A percentile compares a stretch with the other conserved stretches of the same genome.
phyloP scores from a whole-genome alignment of 2,329 filamentous ascomycete genomes.

The Setomelanomma holmii region DNA sequence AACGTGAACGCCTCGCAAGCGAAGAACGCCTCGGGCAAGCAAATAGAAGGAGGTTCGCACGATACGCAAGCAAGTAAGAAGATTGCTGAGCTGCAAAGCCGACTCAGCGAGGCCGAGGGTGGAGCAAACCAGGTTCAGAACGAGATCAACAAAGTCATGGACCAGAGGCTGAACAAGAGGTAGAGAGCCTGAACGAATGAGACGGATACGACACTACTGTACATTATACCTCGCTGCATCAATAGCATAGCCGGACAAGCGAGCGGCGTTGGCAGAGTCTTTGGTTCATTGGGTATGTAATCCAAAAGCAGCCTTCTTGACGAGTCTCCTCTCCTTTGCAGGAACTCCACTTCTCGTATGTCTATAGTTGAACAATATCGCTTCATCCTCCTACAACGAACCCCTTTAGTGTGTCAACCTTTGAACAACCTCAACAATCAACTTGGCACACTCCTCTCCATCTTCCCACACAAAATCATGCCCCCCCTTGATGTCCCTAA shows the following conservation, averaged over 20 bases:
- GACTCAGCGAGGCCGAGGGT: constrained; percentile 32
- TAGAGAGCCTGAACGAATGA: constrained; percentile 11
- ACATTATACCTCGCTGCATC: constrained; percentile 42
- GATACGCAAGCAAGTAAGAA: constrained; percentile 34
- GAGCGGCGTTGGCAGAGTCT: constrained; percentile 16
- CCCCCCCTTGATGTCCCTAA: constrained; percentile 60
- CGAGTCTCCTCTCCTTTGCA: constrained; percentile 17
- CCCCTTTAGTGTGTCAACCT: constrained; percentile 16
- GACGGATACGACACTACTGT: constrained; percentile 26
- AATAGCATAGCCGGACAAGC: constrained; percentile 32
- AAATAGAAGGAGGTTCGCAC: constrained; percentile 21
- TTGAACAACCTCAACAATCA: constrained; percentile 40
- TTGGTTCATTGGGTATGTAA: constrained; percentile 23
- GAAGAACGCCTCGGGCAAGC: constrained; percentile 66
- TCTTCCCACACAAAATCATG: constrained; percentile 72
- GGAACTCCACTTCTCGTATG: constrained; percentile 20
- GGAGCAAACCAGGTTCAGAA: constrained; percentile 32
- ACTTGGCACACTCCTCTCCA: constrained; percentile 62
- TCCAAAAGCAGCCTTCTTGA: constrained; percentile 18
- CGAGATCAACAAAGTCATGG: constrained; percentile 46
- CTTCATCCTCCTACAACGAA: constrained; percentile 1
- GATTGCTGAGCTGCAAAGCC: constrained; percentile 41
- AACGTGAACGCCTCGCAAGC: constrained; percentile 86
- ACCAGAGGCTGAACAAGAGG: constrained; percentile 41
- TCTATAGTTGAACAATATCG: constrained; percentile 10